These are phyloP conservation scores for Yamagishiella unicocca DNA, from an alignment of 139 green algal species.

Conservation along the genomic window DNA sequence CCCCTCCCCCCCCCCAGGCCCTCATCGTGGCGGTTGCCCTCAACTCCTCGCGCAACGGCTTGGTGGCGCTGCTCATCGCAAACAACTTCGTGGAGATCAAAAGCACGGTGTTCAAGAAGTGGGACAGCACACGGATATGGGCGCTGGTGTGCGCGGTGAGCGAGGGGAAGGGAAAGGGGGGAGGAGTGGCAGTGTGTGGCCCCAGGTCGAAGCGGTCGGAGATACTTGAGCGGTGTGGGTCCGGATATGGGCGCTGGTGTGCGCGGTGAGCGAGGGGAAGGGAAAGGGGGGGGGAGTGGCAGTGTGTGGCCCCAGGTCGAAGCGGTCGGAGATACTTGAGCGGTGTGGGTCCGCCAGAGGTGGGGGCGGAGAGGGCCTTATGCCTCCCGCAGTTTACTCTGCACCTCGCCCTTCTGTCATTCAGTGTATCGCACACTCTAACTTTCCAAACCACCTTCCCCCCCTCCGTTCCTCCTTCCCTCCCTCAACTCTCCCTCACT, in stretches of 20 bases:
- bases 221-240: no score
- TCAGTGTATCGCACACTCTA: no score
- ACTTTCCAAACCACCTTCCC: no score
- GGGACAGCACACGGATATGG: slow-evolving; percentile 62
- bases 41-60: slow-evolving; percentile 80
- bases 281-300: not conserved
- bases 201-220: no score
- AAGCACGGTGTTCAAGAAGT: slow-evolving; percentile 71
- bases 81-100: slow-evolving; percentile 96
- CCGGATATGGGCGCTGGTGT: slow-evolving; percentile 71
- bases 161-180: not conserved
- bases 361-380: no score
- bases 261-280: slow-evolving; percentile 49
- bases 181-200: not conserved
- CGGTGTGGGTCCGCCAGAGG: no score
- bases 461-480: no score
- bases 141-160: slow-evolving; percentile 70
- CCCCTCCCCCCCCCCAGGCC: slow-evolving; percentile 62
- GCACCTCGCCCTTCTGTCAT: no score
- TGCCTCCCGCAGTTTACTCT: no score
- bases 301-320: no score
- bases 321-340: no score
- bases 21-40: slow-evolving; percentile 88
- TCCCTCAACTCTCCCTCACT: no score
- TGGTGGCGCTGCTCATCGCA: slow-evolving; percentile 91